Percentiles rank a stretch among this genome's conserved stretches.
phyloP scores from a whole-genome alignment of 805 yeast species.

The Cyberlindnera mississippiensis region DNA sequence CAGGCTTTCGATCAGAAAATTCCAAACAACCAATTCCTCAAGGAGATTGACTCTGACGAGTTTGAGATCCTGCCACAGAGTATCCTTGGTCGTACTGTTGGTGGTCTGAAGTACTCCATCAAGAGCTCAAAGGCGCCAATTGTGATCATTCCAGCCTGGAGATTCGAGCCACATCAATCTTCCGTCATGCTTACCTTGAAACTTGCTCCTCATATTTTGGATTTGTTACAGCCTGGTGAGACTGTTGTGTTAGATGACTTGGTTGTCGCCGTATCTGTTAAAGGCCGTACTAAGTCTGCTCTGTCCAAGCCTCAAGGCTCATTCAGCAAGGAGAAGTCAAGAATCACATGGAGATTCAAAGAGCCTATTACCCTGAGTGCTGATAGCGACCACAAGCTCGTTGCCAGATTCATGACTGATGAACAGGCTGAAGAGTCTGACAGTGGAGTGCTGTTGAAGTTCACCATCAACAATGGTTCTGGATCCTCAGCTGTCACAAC shows the following conservation, averaged over 20 bases:
- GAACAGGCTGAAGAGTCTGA: conserved; percentile 68
- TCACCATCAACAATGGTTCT: conserved; percentile 41
- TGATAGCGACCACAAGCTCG: conserved; percentile 57
- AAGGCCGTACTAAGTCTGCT: conserved; percentile 66
- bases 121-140: conserved; percentile 59
- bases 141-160: conserved; percentile 79
- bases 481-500: conserved; percentile 43
- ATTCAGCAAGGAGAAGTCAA: conserved; percentile 77
- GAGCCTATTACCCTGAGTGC: conserved; percentile 35
- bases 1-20: conserved; percentile 42
- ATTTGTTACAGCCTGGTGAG: conserved; percentile 33
- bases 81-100: conserved; percentile 62
- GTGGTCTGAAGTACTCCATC: conserved; percentile 74
- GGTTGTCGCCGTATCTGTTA: conserved; percentile 48
- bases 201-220: conserved; percentile 44
- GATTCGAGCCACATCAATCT: conserved; percentile 79
- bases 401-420: conserved; percentile 82
- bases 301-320: conserved; percentile 91
- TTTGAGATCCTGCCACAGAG: conserved; percentile 46
- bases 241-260: conserved; percentile 36
- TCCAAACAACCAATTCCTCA: conserved; percentile 51
- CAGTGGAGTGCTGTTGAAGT: conserved; percentile 69
- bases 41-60: conserved; percentile 39
- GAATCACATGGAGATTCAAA: conserved; percentile 80
- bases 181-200: conserved; percentile 74